A percentile compares a stretch with the other conserved stretches of the same genome.
Evolutionary conservation across 352 stramenopile genomes (phyloP).

Genomic region (Pseudoperonospora humuli): DNA sequence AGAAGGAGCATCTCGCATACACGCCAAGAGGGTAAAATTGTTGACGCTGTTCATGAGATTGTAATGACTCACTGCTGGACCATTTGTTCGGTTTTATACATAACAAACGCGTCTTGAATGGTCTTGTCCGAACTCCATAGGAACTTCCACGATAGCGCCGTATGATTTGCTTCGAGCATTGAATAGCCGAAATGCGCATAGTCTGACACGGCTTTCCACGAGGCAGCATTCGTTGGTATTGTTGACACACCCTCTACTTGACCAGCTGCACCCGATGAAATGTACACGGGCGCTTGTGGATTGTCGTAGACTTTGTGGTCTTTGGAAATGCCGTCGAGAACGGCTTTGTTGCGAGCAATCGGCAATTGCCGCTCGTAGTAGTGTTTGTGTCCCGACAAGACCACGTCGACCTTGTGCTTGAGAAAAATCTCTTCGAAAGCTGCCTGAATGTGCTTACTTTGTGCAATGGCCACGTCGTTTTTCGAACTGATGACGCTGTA

Average conservation of each 20-base stretch:
- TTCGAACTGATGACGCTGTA: constrained; percentile 33
- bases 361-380: constrained; percentile 76
- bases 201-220: constrained; percentile 39
- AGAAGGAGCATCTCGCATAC: too few relatives aligned
- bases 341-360: constrained; percentile 32
- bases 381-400: constrained; percentile 80
- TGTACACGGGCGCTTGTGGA: constrained; percentile 53
- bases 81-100: constrained; percentile 25
- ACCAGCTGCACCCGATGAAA: constrained; percentile 52
- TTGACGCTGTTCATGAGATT: not conserved
- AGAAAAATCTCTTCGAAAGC: constrained; percentile 81
- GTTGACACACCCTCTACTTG: constrained; percentile 42
- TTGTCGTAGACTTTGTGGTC: constrained; percentile 53
- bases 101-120: constrained; percentile 30
- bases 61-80: not conserved
- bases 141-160: constrained; percentile 27
- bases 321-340: constrained; percentile 37
- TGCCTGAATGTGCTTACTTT: constrained; percentile 30
- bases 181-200: constrained; percentile 45
- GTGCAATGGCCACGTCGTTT: constrained; percentile 8
- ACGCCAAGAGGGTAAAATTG: too few relatives aligned
- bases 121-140: constrained; percentile 18
- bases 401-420: constrained; percentile 82
- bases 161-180: constrained; percentile 27
- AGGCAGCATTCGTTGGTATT: constrained; percentile 7